These are phyloP conservation scores for Fragaria vesca DNA, from an alignment of 306 rosid species.

Conservation along the genomic window DNA sequence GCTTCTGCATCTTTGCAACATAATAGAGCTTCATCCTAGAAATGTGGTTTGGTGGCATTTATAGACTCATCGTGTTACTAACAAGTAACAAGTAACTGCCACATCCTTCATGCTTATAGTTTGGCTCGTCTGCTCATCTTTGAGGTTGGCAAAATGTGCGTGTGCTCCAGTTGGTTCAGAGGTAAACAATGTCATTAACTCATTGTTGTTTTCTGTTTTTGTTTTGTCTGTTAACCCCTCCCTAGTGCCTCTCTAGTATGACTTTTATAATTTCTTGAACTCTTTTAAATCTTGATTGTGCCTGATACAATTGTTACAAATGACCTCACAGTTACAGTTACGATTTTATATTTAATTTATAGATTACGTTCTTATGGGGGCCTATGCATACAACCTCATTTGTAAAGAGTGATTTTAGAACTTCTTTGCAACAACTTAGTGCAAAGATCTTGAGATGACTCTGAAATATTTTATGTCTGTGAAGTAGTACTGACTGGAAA, in stretches of 20 bases:
- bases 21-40: slow-evolving; percentile 41
- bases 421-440: not conserved
- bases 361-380: not conserved
- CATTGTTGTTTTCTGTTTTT: not conserved
- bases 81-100: slow-evolving; percentile 15
- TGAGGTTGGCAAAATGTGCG: slow-evolving; percentile 27
- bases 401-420: not conserved
- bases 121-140: slow-evolving; percentile 22
- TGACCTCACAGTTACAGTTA: not conserved
- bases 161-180: slow-evolving; percentile 28
- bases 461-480: not conserved
- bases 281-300: not conserved
- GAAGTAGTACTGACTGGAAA: slow-evolving; percentile 4
- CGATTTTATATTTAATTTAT: not conserved
- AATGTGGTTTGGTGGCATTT: slow-evolving; percentile 21
- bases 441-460: not conserved
- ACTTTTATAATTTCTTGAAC: not conserved
- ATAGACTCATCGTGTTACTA: slow-evolving; percentile 16
- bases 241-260: not conserved
- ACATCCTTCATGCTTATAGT: slow-evolving; percentile 15
- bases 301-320: slow-evolving; percentile 4
- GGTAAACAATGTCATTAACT: slow-evolving; percentile 31
- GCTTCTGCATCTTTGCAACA: slow-evolving; percentile 58
- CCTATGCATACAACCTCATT: not conserved
- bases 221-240: not conserved